phyloP scores from a whole-genome alignment of 257 asterid species.

The Ophiorrhiza pumila region DNA sequence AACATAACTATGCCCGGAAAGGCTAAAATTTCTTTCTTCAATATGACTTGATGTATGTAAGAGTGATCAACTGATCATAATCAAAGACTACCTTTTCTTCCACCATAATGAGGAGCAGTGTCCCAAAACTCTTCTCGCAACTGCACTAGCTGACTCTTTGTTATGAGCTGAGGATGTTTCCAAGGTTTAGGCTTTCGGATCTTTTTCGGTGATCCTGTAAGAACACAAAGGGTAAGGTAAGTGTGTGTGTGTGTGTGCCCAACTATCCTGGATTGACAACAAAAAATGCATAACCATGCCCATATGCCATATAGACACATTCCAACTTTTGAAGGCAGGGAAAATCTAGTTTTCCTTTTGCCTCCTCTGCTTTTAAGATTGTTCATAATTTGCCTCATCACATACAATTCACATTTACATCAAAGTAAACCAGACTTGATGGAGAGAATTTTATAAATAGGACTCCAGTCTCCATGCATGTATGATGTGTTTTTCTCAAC shows the following conservation, averaged over 20 bases:
- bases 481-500: neutral
- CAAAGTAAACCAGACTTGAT: neutral
- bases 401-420: neutral
- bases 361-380: neutral
- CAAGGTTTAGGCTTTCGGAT: conserved; percentile 74
- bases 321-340: neutral
- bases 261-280: too few relatives aligned
- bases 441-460: neutral
- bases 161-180: conserved; percentile 83
- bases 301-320: neutral
- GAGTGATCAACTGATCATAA: neutral
- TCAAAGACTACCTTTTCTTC: conserved; percentile 49
- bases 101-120: conserved; percentile 91
- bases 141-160: conserved; percentile 77
- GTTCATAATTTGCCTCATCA: neutral
- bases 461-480: too few relatives aligned
- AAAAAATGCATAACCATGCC: neutral
- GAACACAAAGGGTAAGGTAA: neutral
- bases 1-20: neutral
- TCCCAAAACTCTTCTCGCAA: conserved; percentile 87
- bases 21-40: neutral
- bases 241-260: too few relatives aligned
- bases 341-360: neutral
- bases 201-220: conserved; percentile 40
- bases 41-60: neutral